phyloP scores from a whole-genome alignment of 192 early-diverging fungal genomes.

The Backusella morwellensis region DNA sequence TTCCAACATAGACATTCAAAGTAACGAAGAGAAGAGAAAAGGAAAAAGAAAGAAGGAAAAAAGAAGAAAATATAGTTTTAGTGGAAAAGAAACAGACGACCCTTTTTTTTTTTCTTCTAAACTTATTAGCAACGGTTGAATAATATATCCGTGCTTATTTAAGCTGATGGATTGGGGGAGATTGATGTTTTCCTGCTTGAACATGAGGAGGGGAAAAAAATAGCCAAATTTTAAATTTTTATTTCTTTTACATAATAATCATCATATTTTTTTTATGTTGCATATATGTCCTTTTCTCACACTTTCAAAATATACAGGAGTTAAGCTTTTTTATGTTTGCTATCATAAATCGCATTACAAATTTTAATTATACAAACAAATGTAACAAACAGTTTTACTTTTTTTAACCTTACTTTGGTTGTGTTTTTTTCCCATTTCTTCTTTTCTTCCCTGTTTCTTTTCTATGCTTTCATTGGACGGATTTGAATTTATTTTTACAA shows the following conservation, averaged over 20 bases:
- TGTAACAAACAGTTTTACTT: neutral
- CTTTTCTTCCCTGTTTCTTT: neutral
- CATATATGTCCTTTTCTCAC: neutral
- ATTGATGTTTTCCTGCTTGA: too few species aligned
- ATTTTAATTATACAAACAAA: neutral
- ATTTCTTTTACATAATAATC: neutral
- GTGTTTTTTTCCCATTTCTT: neutral
- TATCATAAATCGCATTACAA: neutral
- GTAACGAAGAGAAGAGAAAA: neutral
- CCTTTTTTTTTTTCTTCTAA: neutral
- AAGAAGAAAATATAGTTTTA: neutral
- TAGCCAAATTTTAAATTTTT: neutral
- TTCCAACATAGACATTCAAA: conserved; percentile 1
- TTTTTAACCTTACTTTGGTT: neutral
- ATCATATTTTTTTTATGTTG: neutral
- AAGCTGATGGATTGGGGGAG: neutral
- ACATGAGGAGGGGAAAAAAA: neutral
- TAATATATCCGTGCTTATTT: neutral
- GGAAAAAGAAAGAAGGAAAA: conserved; percentile 4
- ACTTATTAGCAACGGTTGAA: neutral
- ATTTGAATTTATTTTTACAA: neutral
- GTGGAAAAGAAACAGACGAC: neutral
- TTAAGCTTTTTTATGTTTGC: neutral
- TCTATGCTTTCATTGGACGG: neutral
- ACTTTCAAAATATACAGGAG: neutral